Conservation (phyloP, 352 stramenopile species). For the Pythium insidiosum region DNA sequence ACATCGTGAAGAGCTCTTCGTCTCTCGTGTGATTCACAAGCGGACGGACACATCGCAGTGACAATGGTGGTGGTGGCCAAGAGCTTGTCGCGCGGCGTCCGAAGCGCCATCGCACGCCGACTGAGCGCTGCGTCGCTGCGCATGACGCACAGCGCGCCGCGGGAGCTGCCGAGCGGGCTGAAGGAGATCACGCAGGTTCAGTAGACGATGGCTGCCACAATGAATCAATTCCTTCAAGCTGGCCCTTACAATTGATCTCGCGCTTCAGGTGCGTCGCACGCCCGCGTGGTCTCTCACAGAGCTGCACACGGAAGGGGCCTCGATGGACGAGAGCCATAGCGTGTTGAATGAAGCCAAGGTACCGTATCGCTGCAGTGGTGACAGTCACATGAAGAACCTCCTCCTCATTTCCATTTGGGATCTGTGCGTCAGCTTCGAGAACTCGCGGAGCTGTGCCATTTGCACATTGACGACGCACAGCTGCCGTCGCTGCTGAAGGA, state of each 20-base stretch:
- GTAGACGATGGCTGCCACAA: too few relatives aligned
- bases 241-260: background rate
- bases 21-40: background rate
- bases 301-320: conserved; percentile 51
- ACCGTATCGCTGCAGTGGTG: background rate
- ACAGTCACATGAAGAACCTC: too few relatives aligned
- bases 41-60: too few relatives aligned
- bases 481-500: conserved; percentile 65
- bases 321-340: conserved; percentile 26
- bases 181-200: conserved; percentile 51
- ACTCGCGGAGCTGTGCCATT: conserved; percentile 72
- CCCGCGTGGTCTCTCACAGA: conserved; percentile 79
- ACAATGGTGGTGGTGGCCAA: conserved; percentile 18
- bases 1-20: background rate
- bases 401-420: too few relatives aligned
- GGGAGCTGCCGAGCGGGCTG: conserved; percentile 36
- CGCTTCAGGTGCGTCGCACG: conserved; percentile 43
- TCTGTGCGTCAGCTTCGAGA: conserved; percentile 75
- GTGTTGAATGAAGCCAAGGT: conserved; percentile 66
- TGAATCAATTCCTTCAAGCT: too few relatives aligned
- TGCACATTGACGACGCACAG: conserved; percentile 69
- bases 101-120: too few relatives aligned
- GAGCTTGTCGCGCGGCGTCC: background rate
- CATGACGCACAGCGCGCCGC: conserved; percentile 5
- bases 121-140: too few relatives aligned